Percentiles rank a stretch among this genome's conserved stretches.
phyloP scores from a whole-genome alignment of 1,284 basidiomycete species.

The Apiotrichum veenhuisii region DNA sequence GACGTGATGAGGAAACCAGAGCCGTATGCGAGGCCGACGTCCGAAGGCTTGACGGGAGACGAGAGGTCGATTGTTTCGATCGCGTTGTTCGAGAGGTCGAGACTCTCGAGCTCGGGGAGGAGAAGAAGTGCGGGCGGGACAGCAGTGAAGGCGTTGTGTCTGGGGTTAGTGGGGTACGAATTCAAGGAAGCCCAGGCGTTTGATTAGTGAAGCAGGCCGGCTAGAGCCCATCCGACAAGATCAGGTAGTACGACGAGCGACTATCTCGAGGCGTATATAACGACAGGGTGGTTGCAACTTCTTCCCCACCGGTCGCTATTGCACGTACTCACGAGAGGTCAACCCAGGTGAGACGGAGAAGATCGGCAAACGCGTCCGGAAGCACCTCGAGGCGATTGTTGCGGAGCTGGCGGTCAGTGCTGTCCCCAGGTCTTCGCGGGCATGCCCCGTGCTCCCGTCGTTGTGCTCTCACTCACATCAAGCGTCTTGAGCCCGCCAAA shows the following conservation, averaged over 20 bases:
- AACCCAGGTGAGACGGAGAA: constrained; percentile 38
- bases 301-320: no score
- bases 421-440: neutral
- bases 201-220: no score
- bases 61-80: constrained; percentile 34
- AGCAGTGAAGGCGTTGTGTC: constrained; percentile 35
- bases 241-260: no score
- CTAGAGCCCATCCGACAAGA: no score
- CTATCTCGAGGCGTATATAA: no score
- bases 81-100: constrained; percentile 44
- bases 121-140: constrained; percentile 40
- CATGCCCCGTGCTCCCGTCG: no score
- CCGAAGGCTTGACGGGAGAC: constrained; percentile 37
- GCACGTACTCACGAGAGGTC: constrained; percentile 42
- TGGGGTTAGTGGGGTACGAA: no score
- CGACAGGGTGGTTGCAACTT: no score
- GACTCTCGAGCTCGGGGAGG: constrained; percentile 39
- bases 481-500: constrained; percentile 44
- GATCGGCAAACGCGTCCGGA: constrained; percentile 43
- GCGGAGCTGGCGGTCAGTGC: constrained; percentile 26
- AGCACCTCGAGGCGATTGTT: constrained; percentile 33
- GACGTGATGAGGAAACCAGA: constrained; percentile 42
- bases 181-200: no score
- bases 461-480: constrained; percentile 48
- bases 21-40: constrained; percentile 42